phyloP scores from a whole-genome alignment of 257 asterid genomes.

The Forsythia viridissima region DNA sequence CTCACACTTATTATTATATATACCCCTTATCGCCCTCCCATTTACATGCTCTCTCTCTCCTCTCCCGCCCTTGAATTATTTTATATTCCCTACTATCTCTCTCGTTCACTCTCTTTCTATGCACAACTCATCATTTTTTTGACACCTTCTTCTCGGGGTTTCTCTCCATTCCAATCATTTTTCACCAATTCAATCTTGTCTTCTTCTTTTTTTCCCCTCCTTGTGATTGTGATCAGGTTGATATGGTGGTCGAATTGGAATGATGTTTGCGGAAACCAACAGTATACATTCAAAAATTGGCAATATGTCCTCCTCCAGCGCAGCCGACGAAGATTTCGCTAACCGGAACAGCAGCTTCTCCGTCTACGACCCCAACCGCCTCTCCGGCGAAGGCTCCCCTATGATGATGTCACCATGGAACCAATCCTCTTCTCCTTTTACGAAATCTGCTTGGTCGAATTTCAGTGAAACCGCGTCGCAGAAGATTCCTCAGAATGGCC shows the following conservation, averaged over 20 bases:
- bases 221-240: not conserved
- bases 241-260: conserved; percentile 6
- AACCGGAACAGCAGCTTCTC: conserved; percentile 38
- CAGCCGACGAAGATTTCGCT: conserved; percentile 30
- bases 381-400: conserved; percentile 51
- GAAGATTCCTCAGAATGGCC: conserved; percentile 32
- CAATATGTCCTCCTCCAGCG: conserved; percentile 29
- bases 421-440: conserved; percentile 33
- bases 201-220: not conserved
- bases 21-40: not conserved
- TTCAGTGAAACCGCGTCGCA: conserved; percentile 15
- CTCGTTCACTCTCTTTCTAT: conserved; percentile 8
- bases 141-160: not conserved
- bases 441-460: conserved; percentile 37
- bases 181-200: conserved; percentile 1
- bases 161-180: conserved; percentile 13
- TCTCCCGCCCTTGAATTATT: conserved; percentile 11
- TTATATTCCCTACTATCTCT: conserved; percentile 34
- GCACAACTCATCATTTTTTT: not conserved
- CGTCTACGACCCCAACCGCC: conserved; percentile 34
- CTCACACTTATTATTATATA: too few relatives aligned
- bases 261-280: conserved; percentile 8
- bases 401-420: conserved; percentile 66
- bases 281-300: conserved; percentile 7
- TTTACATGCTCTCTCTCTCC: not conserved